Evolutionary conservation across 2,329 filamentous ascomycete genomes (phyloP), one percentile per base, ranked within the genome.

Genomic region (Seiridium cupressi): DNA sequence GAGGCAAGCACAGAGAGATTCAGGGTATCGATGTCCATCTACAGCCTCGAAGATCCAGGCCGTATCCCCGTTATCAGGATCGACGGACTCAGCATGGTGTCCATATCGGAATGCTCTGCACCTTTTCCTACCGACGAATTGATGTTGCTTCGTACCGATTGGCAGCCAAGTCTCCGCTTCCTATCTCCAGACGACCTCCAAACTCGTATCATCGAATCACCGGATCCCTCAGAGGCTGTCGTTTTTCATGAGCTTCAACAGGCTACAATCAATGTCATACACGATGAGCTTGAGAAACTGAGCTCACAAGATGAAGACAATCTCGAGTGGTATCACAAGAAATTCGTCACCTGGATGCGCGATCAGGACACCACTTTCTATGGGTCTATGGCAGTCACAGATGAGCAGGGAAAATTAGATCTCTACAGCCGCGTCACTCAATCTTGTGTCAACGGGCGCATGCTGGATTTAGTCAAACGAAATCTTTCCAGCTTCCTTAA

Each of bases 231-330:
- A 18, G 54, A 57, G 44, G 54, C 38, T 38, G 13, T 48, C 10
- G 42, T 57, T 10, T 57, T 57, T 38, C 40, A 57, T 26, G 54
- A 57, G 8, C 44, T 57, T 26, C 54, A 57, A 34, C 42, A 32
- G 31, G 54, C 54, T n/a, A 57, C 54, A 6, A 42, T 57, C 34
- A 57, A 57, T 38, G 54, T 57, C 42, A 57, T 57, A 9, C 54
- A 57, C 6, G 54, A 57, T 26, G 44, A 40, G 35, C 54, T 57
- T 31, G n/a, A 57, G 11, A 13, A 57, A 11, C 18, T 57, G 31
- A 57, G 40, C 3, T 42, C 54, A 9, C 40, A 57, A 5, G 54
- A 47, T 7, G 54, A 57, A 34, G n/a, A 57, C 8, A 47, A 48
- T 26, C 40, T 57, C 31, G 54, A 57, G 13, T 57, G 54, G 54